Evolutionary conservation across 2,329 filamentous ascomycete species (phyloP).

Genomic region (Polytolypa hystricis): DNA sequence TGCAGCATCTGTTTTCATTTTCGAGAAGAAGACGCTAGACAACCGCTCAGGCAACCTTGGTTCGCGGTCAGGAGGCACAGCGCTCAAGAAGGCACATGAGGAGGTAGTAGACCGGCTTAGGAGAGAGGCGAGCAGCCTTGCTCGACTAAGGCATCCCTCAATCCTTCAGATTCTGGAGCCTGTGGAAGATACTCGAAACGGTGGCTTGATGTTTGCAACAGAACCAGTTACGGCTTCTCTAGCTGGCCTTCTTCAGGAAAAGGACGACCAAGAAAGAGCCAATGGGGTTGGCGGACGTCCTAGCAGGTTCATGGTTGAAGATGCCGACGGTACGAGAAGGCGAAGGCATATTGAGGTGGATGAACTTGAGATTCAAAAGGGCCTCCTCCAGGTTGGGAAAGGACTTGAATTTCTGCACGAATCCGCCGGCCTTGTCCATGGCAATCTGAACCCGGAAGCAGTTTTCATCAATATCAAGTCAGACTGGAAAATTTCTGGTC

Average conservation of each 20-base stretch:
- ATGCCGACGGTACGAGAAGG: conserved; percentile 59
- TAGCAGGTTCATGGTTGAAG: conserved; percentile 72
- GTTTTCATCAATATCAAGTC: conserved; percentile 94
- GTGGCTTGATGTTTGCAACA: conserved; percentile 90
- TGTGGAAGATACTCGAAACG: conserved; percentile 83
- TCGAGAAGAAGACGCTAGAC: conserved; percentile 80
- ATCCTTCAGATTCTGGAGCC: conserved; percentile 89
- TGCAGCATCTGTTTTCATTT: conserved; percentile 81
- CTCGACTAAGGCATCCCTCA: conserved; percentile 79
- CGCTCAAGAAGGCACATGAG: conserved; percentile 70
- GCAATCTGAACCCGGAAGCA: conserved; percentile 86
- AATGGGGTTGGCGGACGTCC: conserved; percentile 58
- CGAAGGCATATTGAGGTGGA: conserved; percentile 84
- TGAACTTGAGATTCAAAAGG: conserved; percentile 95
- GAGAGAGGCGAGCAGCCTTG: conserved; percentile 81
- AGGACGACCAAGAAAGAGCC: conserved; percentile 70
- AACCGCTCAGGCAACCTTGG: conserved; percentile 51
- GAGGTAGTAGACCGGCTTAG: conserved; percentile 85
- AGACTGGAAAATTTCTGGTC: conserved; percentile 97
- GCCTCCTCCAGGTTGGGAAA: conserved; percentile 82
- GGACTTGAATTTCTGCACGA: conserved; percentile 92
- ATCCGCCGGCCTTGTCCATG: conserved; percentile 85
- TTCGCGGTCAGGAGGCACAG: conserved; percentile 50
- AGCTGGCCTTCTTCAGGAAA: conserved; percentile 68
- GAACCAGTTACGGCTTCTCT: conserved; percentile 86